phyloP scores from a whole-genome alignment of 1,139 yeast species.

The Pichia sp. region DNA sequence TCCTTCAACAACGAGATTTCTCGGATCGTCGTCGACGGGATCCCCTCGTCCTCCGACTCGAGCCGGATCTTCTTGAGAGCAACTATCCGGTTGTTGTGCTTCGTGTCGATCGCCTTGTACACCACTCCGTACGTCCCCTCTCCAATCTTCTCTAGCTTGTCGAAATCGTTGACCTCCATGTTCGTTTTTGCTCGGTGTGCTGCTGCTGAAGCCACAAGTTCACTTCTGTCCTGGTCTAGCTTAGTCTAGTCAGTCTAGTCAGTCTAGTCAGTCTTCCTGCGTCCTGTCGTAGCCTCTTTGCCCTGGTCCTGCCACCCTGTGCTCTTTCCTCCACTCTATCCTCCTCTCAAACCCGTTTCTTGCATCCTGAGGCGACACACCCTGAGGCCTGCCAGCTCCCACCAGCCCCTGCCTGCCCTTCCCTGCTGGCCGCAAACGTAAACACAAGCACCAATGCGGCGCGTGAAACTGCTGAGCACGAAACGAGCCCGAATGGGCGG shows the following conservation, averaged over 20 bases:
- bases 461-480: background rate
- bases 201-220: background rate
- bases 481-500: background rate
- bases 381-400: too few species aligned
- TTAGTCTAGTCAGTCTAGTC: too few species aligned
- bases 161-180: conserved; percentile 84
- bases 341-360: too few species aligned
- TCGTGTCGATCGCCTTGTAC: conserved; percentile 87
- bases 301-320: too few species aligned
- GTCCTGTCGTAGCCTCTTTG: too few species aligned
- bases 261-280: background rate
- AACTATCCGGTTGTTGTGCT: conserved; percentile 84
- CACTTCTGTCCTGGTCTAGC: too few species aligned
- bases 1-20: conserved; percentile 93
- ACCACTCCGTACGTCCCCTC: conserved; percentile 99
- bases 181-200: background rate
- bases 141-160: conserved; percentile 92
- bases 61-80: conserved; percentile 92
- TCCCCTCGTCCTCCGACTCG: conserved; percentile 98
- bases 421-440: background rate
- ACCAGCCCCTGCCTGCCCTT: background rate
- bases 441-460: background rate
- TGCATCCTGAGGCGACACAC: too few species aligned
- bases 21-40: conserved; percentile 95
- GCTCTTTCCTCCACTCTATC: too few species aligned